phyloP scores from a whole-genome alignment of 2,329 filamentous ascomycete species.

The Falciphora oryzae region DNA sequence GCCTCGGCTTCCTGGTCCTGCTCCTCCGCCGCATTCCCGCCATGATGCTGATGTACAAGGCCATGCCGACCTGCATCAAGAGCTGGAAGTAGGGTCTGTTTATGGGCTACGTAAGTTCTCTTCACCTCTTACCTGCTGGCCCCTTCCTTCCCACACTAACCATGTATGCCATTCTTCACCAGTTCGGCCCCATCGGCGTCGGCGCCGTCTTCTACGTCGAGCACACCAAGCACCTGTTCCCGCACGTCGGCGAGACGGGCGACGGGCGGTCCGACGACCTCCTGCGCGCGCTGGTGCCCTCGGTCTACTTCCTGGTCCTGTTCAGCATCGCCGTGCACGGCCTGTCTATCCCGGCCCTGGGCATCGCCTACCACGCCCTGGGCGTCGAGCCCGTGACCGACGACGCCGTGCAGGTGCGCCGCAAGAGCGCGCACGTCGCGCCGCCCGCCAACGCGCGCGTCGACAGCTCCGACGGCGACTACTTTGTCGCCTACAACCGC shows the following conservation, averaged over 20 bases:
- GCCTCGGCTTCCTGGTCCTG: constrained; percentile 69
- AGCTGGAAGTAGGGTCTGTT: constrained; percentile 66
- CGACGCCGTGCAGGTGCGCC: constrained; percentile 32
- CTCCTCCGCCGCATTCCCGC: constrained; percentile 73
- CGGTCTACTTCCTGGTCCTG: constrained; percentile 35
- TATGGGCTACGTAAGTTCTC: constrained; percentile 58
- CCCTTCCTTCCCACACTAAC: neutral
- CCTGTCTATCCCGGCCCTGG: constrained; percentile 40
- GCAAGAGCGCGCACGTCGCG: constrained; percentile 29
- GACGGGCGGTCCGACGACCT: constrained; percentile 27
- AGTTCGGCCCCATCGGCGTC: constrained; percentile 84
- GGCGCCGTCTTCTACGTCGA: constrained; percentile 93
- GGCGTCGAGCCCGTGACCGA: constrained; percentile 37
- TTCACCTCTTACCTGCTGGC: too few species aligned
- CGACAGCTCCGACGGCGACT: constrained; percentile 24
- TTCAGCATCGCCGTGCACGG: constrained; percentile 42
- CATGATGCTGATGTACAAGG: constrained; percentile 65
- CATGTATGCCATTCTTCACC: neutral
- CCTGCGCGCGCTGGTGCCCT: constrained; percentile 30
- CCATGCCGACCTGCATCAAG: constrained; percentile 74
- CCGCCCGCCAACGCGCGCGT: constrained; percentile 35
- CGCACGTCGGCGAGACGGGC: constrained; percentile 27
- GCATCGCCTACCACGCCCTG: constrained; percentile 30
- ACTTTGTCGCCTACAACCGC: constrained; percentile 42
- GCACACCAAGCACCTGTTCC: constrained; percentile 37